Evolutionary conservation across 805 yeast genomes (phyloP), one percentile per base, ranked within the genome.

Genomic region (Metschnikowia baotianmanensis): DNA sequence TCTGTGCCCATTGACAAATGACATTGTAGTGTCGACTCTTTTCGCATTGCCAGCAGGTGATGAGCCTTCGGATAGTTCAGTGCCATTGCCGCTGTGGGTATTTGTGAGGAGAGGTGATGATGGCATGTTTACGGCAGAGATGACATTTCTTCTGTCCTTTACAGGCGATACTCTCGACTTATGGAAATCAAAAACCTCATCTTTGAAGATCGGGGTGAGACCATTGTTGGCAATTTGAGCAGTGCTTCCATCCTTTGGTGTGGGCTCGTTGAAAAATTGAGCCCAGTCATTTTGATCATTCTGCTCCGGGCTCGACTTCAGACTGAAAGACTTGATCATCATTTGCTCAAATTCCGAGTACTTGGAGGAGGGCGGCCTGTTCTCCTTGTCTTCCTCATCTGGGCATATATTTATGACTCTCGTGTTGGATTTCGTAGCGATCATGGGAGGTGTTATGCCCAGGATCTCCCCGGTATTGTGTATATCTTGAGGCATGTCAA

Each of bases 381-480:
- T 58, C 27, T 58, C 63, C 40, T 58, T 58, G 36, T 58, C 59
- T 12, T 56, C 62, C 10, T 47, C 59, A 30, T 56, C 65, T 25
- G 69, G 77, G 42, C 72, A 76, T n/a, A 77, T 46, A 45, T 74
- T 76, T 33, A 77, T 76, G 17, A 77, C 68, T 29, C 80, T 65
- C 3, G 82, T 77, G 49, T 76, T 77, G 30, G 73, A 58, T 51
- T 77, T 77, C 5, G 76, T 74, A n/a, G 82, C 82, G 59, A 66
- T 65, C 76, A 62, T 72, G 46, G 72, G 73, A 36, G 72, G 76
- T 6, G 72, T 68, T 24, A 57, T 65, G 28, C 61, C 65, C 42
- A 22, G 46, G 7, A 48, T 27, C 15, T 31, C 43, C 4, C 45
- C 46, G 5, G 21, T 21, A 22, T 36, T 29, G 8, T 46, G 38